phyloP scores from a whole-genome alignment of 345 rosid genomes.

The Trapa bicornis region DNA sequence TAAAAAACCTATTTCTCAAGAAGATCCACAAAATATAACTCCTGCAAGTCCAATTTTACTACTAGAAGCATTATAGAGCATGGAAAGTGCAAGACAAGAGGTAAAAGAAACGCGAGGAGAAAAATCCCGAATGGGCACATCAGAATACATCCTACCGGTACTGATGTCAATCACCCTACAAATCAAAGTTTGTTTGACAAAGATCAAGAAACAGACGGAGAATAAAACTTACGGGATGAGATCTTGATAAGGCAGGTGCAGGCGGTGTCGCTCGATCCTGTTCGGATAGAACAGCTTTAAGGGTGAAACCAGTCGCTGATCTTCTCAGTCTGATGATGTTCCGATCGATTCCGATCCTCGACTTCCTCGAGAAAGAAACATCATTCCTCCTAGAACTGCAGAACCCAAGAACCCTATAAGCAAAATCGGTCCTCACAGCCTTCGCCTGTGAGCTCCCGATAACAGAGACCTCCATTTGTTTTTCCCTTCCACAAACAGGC shows the following conservation, averaged over 20 bases:
- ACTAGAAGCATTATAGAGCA: background rate
- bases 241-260: slow-evolving; percentile 12
- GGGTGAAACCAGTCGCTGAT: slow-evolving; percentile 18
- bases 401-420: slow-evolving; percentile 23
- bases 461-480: slow-evolving; percentile 51
- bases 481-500: background rate
- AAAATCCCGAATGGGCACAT: too few species aligned
- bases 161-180: background rate
- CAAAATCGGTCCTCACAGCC: slow-evolving; percentile 25
- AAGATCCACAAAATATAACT: background rate
- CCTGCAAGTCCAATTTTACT: background rate
- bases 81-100: background rate
- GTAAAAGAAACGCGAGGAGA: background rate
- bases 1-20: background rate
- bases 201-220: background rate
- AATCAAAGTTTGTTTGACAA: background rate
- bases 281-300: slow-evolving; percentile 36
- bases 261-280: slow-evolving; percentile 23
- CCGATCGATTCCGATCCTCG: slow-evolving; percentile 22
- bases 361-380: slow-evolving; percentile 10
- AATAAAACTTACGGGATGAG: slow-evolving; percentile 34
- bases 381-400: slow-evolving; percentile 9
- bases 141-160: background rate
- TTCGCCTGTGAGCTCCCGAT: slow-evolving; percentile 39
- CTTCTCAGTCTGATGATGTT: slow-evolving; percentile 16